phyloP scores from a whole-genome alignment of 2,329 filamentous ascomycete genomes.

The Claviceps cyperi region DNA sequence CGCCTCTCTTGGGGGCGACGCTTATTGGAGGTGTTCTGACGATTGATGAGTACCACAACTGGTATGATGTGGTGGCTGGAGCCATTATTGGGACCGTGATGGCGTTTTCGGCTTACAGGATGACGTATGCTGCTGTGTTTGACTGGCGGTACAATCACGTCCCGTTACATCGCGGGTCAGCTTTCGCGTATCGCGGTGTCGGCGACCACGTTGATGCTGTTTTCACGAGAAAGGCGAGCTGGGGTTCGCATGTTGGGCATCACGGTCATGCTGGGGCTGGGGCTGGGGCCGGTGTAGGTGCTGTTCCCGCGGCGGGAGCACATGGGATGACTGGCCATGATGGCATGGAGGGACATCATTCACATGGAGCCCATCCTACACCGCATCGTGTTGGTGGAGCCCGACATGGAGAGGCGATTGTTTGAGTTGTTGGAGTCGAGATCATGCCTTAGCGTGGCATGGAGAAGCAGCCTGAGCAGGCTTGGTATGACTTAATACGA shows the following conservation, averaged over 20 bases:
- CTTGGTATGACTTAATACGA: no score
- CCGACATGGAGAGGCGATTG: conserved; percentile 1
- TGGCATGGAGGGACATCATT: not conserved
- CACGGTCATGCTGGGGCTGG: not conserved
- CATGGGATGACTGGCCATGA: not conserved
- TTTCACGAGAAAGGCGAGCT: conserved; percentile 5
- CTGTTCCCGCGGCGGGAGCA: not conserved
- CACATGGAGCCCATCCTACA: not conserved
- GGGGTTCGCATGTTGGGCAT: conserved; percentile 3
- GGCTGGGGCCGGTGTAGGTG: no score
- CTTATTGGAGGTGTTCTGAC: conserved; percentile 56
- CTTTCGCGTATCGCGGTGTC: conserved; percentile 4
- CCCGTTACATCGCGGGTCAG: conserved; percentile 39
- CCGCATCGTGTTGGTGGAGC: not conserved
- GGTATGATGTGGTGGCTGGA: conserved; percentile 58
- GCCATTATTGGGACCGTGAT: conserved; percentile 50
- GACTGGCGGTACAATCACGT: conserved; percentile 54
- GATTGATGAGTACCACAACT: conserved; percentile 62
- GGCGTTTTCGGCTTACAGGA: conserved; percentile 50
- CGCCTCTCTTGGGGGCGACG: conserved; percentile 51
- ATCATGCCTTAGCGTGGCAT: no score
- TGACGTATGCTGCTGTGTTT: conserved; percentile 54
- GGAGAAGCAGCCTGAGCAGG: no score
- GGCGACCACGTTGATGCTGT: conserved; percentile 3
- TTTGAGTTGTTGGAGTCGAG: not conserved